Percentiles rank a stretch among this genome's conserved stretches.
phyloP scores from a whole-genome alignment of 176 grass and related monocot species.

The Olyra latifolia region DNA sequence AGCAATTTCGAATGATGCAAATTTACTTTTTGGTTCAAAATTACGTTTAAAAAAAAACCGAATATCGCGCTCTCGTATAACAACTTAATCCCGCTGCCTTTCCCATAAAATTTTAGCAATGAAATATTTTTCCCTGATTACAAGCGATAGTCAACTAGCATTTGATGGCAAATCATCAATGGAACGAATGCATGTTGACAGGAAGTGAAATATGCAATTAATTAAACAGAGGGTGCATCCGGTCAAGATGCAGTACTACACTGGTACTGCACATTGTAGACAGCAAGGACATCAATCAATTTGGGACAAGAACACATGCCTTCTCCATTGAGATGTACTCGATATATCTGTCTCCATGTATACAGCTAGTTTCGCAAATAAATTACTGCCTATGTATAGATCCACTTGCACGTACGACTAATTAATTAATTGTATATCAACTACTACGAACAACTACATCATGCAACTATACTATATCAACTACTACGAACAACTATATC shows the following conservation, averaged over 20 bases:
- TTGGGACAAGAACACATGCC: constrained; percentile 24
- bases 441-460: background rate
- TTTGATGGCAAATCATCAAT: background rate
- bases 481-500: no score
- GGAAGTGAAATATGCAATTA: background rate
- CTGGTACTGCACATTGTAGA: background rate
- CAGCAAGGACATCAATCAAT: constrained; percentile 10
- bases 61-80: no score
- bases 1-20: no score
- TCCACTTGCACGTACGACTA: no score
- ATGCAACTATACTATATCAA: no score
- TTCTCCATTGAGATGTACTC: background rate
- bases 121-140: no score
- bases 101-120: no score
- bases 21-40: no score
- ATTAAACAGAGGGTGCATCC: background rate
- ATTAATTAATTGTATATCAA: background rate
- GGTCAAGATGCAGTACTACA: background rate
- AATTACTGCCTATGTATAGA: background rate
- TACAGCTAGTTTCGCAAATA: no score
- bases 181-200: background rate
- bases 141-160: background rate
- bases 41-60: no score
- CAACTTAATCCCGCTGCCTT: no score
- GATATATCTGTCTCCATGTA: background rate